phyloP scores from a whole-genome alignment of 495 filamentous ascomycete species.

The Hypoxylon cercidicola region DNA sequence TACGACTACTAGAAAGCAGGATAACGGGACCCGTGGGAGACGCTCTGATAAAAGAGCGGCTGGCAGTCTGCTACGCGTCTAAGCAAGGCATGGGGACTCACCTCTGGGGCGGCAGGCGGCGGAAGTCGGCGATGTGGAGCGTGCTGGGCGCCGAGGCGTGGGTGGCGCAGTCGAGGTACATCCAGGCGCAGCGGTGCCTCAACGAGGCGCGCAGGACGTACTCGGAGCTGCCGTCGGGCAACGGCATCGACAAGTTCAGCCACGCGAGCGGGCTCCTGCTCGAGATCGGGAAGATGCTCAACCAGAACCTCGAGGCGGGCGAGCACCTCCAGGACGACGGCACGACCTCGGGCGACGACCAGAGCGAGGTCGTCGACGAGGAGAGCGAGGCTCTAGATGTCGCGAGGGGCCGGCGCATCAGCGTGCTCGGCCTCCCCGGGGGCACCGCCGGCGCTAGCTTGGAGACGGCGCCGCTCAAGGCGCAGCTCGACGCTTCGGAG shows the following conservation, averaged over 20 bases:
- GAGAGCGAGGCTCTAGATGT: slow-evolving; percentile 66
- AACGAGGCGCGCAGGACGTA: slow-evolving; percentile 78
- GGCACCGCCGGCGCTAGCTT: slow-evolving; percentile 47
- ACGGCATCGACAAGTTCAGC: slow-evolving; percentile 64
- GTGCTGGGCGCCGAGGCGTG: slow-evolving; percentile 84
- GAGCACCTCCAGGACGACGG: slow-evolving; percentile 50
- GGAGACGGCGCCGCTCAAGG: slow-evolving; percentile 59
- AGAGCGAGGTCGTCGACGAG: slow-evolving; percentile 63
- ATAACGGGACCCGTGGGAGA: slow-evolving; percentile 78
- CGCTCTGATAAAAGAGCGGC: slow-evolving; percentile 82
- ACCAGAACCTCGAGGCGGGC: slow-evolving; percentile 57
- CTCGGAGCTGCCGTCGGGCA: slow-evolving; percentile 63
- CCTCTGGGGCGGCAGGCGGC: slow-evolving; percentile 72
- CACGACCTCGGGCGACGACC: slow-evolving; percentile 39
- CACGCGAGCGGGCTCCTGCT: slow-evolving; percentile 72
- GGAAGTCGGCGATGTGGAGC: slow-evolving; percentile 93
- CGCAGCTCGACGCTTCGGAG: slow-evolving; percentile 32
- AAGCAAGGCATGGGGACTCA: slow-evolving; percentile 71
- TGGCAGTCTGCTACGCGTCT: slow-evolving; percentile 83
- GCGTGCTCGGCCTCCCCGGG: slow-evolving; percentile 52
- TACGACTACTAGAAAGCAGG: slow-evolving; percentile 78
- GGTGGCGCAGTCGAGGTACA: slow-evolving; percentile 74
- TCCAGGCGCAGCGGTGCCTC: slow-evolving; percentile 76
- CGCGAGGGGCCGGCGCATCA: slow-evolving; percentile 51
- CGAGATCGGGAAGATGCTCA: slow-evolving; percentile 67